Conservation (phyloP, 192 early-diverging fungal species). For the Tieghemiomyces parasiticus region DNA sequence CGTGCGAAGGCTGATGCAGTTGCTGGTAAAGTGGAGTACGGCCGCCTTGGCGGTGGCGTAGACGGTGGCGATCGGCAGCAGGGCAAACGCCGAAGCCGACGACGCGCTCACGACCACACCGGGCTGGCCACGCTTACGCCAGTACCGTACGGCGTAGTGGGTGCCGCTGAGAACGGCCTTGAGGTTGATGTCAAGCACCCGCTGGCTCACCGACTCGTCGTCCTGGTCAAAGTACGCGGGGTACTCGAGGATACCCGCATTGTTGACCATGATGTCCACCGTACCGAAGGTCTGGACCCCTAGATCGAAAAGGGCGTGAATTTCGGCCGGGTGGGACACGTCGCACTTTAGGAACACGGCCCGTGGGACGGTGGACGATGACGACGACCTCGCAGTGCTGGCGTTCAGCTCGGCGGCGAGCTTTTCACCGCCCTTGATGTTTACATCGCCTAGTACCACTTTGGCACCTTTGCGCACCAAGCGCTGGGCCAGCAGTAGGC, state of each 20-base stretch:
- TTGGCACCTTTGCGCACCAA: slow-evolving; percentile 41
- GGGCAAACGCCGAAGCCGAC: slow-evolving; percentile 51
- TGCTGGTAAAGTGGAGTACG: slow-evolving; percentile 42
- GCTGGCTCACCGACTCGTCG: slow-evolving; percentile 27
- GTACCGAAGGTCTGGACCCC: slow-evolving; percentile 35
- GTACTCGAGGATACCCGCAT: slow-evolving; percentile 39
- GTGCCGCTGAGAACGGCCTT: slow-evolving; percentile 63
- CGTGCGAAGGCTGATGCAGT: slow-evolving; percentile 27
- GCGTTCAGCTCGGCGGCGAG: slow-evolving; percentile 23
- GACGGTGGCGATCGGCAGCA: slow-evolving; percentile 38
- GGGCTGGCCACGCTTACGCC: slow-evolving; percentile 26
- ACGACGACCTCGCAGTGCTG: slow-evolving; percentile 2
- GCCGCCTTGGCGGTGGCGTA: slow-evolving; percentile 68
- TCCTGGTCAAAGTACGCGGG: slow-evolving; percentile 23
- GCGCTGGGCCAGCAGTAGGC: slow-evolving; percentile 39
- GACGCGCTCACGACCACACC: slow-evolving; percentile 67
- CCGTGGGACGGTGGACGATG: too few relatives aligned
- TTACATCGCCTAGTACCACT: slow-evolving; percentile 46
- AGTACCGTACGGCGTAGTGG: slow-evolving; percentile 43
- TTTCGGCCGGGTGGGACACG: slow-evolving; percentile 23
- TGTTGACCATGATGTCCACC: slow-evolving; percentile 45
- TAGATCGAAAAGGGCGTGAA: slow-evolving; percentile 19
- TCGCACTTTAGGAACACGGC: slow-evolving; percentile 35
- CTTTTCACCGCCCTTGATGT: slow-evolving; percentile 20
- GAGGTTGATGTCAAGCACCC: slow-evolving; percentile 56